Evolutionary conservation across 805 yeast species (phyloP).

Genomic region (Wickerhamiella qilinensis): DNA sequence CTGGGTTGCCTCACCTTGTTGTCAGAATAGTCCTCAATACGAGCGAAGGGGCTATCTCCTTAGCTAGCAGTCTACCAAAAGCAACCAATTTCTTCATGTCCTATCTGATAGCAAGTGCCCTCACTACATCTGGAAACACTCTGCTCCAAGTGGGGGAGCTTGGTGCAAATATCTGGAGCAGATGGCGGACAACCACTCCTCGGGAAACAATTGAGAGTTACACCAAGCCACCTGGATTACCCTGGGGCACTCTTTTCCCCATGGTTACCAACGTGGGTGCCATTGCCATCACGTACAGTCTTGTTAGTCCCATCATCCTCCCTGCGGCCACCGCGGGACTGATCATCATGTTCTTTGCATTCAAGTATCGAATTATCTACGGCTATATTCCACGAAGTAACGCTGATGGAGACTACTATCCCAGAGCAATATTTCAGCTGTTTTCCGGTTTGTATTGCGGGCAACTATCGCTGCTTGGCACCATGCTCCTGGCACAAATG

Average conservation of each 20-base stretch:
- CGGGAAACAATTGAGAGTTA: conserved; percentile 34
- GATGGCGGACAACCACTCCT: conserved; percentile 39
- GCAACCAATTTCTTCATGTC: conserved; percentile 78
- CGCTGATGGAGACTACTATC: conserved; percentile 46
- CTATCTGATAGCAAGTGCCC: conserved; percentile 55
- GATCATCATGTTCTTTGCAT: conserved; percentile 41
- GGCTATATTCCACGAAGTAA: conserved; percentile 22
- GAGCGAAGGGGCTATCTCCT: conserved; percentile 28
- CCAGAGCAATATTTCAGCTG: conserved; percentile 57
- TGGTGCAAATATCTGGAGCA: conserved; percentile 24
- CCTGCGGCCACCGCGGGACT: conserved; percentile 44
- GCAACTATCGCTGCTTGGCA: conserved; percentile 63
- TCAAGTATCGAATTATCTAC: conserved; percentile 51
- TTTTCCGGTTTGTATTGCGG: conserved; percentile 71
- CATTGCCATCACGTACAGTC: conserved; percentile 61
- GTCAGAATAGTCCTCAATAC: conserved; percentile 12
- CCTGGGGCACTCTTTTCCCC: conserved; percentile 73
- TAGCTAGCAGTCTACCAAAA: conserved; percentile 69
- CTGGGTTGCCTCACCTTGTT: conserved; percentile 46
- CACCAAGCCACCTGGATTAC: conserved; percentile 29
- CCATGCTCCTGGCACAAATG: conserved; percentile 45
- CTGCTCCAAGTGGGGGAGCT: conserved; percentile 45
- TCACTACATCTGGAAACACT: conserved; percentile 59
- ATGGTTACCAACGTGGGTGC: conserved; percentile 61
- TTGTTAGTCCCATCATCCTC: conserved; percentile 64